Evolutionary conservation across 1,139 yeast species (phyloP).

Genomic region (Yamadazyma trypodendri): DNA sequence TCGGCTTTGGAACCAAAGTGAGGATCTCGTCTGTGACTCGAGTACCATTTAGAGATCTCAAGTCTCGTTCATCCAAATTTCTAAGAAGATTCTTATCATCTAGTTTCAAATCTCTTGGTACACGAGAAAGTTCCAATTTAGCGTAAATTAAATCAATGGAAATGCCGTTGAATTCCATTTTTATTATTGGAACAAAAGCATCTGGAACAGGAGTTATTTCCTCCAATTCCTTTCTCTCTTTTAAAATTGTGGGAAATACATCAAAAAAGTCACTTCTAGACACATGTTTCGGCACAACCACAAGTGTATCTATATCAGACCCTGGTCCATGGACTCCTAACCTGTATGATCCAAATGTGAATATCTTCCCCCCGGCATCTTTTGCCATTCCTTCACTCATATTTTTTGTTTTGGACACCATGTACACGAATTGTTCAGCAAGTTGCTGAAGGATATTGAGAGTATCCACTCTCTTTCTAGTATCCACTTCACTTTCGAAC

Average conservation of each 20-base stretch:
- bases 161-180: slow-evolving; percentile 81
- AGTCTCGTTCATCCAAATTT: slow-evolving; percentile 86
- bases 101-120: slow-evolving; percentile 70
- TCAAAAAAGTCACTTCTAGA: slow-evolving; percentile 83
- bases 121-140: slow-evolving; percentile 73
- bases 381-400: slow-evolving; percentile 97
- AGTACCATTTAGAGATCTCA: slow-evolving; percentile 90
- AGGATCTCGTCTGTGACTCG: slow-evolving; percentile 95
- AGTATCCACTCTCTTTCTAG: slow-evolving; percentile 75
- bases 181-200: slow-evolving; percentile 94
- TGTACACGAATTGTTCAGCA: slow-evolving; percentile 77
- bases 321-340: slow-evolving; percentile 98
- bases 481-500: slow-evolving; percentile 81
- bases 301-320: slow-evolving; percentile 92
- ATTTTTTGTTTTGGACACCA: slow-evolving; percentile 74
- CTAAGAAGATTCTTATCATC: slow-evolving; percentile 81
- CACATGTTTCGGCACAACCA: slow-evolving; percentile 97
- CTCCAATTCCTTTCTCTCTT: slow-evolving; percentile 74
- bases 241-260: slow-evolving; percentile 65
- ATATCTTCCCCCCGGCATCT: slow-evolving; percentile 96
- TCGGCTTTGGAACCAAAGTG: slow-evolving; percentile 84
- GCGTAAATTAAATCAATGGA: slow-evolving; percentile 91
- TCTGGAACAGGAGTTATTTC: slow-evolving; percentile 94
- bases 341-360: slow-evolving; percentile 92
- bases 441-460: slow-evolving; percentile 67